phyloP scores from a whole-genome alignment of 2,329 filamentous ascomycete species.

The Calonectria multiphialidica region DNA sequence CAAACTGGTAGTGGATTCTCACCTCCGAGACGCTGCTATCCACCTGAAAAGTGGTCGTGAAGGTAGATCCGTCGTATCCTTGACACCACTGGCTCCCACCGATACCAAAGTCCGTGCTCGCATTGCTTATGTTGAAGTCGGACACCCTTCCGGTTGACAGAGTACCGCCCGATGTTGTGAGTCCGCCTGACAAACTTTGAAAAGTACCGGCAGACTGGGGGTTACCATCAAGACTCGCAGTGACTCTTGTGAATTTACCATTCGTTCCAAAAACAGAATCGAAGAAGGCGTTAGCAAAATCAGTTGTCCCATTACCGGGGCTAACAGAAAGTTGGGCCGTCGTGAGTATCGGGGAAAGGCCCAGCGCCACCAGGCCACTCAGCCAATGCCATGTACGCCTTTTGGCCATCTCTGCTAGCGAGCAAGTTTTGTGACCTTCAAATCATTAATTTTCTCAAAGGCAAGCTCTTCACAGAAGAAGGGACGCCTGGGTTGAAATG shows the following conservation, averaged over 20 bases:
- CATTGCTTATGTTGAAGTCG: background rate
- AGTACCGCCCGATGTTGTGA: background rate
- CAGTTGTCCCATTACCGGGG: background rate
- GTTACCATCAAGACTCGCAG: background rate
- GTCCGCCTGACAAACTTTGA: background rate
- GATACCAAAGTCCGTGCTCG: background rate
- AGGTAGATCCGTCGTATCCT: background rate
- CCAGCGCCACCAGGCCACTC: background rate
- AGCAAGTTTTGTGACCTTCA: background rate
- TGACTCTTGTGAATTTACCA: background rate
- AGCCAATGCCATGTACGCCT: background rate
- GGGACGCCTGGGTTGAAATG: background rate
- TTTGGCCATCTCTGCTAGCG: background rate
- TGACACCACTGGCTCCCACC: background rate
- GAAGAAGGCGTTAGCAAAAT: background rate
- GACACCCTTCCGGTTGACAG: background rate
- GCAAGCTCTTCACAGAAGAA: background rate
- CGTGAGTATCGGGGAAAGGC: background rate
- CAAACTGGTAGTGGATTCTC: background rate
- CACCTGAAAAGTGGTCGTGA: background rate
- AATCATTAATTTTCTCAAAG: background rate
- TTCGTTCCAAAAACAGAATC: background rate
- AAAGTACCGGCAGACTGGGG: background rate
- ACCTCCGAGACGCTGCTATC: background rate
- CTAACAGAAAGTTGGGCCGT: background rate